Evolutionary conservation across 225 moss, liverwort and hornwort species (phyloP), one percentile per base, ranked within the genome.

Genomic region (Pseudisothecium myosuroides): DNA sequence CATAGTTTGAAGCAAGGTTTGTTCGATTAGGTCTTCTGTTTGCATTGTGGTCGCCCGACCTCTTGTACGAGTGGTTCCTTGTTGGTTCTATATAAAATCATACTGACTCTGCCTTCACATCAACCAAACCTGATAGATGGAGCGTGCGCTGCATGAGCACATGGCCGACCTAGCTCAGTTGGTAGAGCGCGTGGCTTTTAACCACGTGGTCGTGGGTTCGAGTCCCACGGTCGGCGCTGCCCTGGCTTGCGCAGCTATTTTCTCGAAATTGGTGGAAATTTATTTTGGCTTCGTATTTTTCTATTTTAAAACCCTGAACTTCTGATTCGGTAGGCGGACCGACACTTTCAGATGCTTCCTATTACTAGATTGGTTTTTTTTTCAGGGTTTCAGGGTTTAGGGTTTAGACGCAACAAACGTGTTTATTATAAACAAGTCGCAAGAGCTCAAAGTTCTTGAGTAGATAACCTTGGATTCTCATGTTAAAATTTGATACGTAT

Each of bases 61-160:
- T 34, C 5, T 49, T 12, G 7, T 17, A 0, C 34, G 7, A 17
- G 6, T 37, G 2, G 24, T 37, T 5, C 16, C 24, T 7, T 27
- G 0, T 1, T 7, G 4, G 7, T 6, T 11, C 4, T 56, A 4
- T n/a, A n/a, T n/a, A n/a, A n/a, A n/a, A n/a, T n/a, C n/a, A n/a
- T n/a, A n/a, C n/a, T n/a, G n/a, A n/a, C n/a, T n/a, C n/a, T n/a
- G n/a, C n/a, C n/a, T n/a, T n/a, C n/a, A n/a, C n/a, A n/a, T n/a
- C n/a, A 75, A 3, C 4, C 0, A 4, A 17, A 9, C 0, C 2
- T 13, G 54, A 3, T 28, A 8, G 28, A 4, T 2, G 2, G 6
- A 14, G 6, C 0, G 0, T 6, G 4, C 1, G 4, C 1, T 1
- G 0, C 0, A 0, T 0, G 1, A 0, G 0, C 8, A 17, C 1